phyloP scores from a whole-genome alignment of 768 basidiomycete genomes.

The Mycena rebaudengoi region DNA sequence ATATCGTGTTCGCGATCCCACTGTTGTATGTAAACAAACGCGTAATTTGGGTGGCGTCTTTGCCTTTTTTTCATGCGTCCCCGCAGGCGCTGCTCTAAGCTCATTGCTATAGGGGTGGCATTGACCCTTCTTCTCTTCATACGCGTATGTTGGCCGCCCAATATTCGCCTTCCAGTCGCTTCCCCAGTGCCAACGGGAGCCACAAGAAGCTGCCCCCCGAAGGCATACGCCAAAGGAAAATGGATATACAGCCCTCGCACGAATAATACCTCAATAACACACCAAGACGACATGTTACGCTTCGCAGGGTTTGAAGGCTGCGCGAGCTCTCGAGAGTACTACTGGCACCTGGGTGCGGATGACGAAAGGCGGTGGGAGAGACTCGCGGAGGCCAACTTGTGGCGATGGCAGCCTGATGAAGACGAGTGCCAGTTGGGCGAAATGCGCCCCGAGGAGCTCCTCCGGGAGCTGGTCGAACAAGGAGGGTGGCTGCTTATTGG shows the following conservation, averaged over 20 bases:
- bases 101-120: conserved; percentile 27
- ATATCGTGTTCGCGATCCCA: no score
- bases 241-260: conserved; percentile 54
- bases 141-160: conserved; percentile 8
- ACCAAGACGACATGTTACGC: conserved; percentile 51
- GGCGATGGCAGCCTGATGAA: conserved; percentile 58
- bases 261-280: conserved; percentile 43
- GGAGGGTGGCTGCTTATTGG: conserved; percentile 77
- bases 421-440: conserved; percentile 51
- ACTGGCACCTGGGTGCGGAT: conserved; percentile 71
- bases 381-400: conserved; percentile 62
- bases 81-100: conserved; percentile 29
- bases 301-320: conserved; percentile 71
- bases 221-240: conserved; percentile 42
- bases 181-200: conserved; percentile 13
- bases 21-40: no score
- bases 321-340: conserved; percentile 67
- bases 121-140: conserved; percentile 34
- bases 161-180: conserved; percentile 7
- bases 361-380: conserved; percentile 54
- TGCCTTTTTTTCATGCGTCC: conserved; percentile 14
- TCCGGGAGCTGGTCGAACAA: conserved; percentile 68
- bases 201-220: conserved; percentile 37
- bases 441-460: conserved; percentile 51
- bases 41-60: no score